Conservation (phyloP, 306 rosid species). For the Mucuna pruriens region DNA sequence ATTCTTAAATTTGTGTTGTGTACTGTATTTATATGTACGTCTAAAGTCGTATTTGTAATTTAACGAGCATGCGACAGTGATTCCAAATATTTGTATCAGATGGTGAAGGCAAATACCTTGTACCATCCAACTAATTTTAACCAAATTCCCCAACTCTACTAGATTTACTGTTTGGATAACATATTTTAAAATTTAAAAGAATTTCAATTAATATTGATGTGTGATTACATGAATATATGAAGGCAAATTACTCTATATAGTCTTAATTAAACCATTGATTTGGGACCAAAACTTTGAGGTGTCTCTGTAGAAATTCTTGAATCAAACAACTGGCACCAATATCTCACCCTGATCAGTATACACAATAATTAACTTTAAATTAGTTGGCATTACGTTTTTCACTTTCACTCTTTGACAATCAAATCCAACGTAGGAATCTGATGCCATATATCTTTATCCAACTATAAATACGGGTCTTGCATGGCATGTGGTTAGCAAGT, state of each 20-base stretch:
- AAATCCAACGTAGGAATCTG: neutral
- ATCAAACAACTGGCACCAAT: neutral
- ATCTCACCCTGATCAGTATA: neutral
- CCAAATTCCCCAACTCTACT: neutral
- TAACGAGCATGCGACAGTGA: too few relatives aligned
- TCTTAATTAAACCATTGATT: neutral
- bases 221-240: neutral
- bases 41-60: too few relatives aligned
- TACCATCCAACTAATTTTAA: neutral
- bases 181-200: neutral
- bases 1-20: neutral
- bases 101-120: neutral
- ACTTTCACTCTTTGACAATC: slow-evolving; percentile 2
- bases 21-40: neutral
- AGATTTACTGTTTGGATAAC: neutral
- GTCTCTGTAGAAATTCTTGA: neutral
- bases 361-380: neutral
- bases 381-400: neutral
- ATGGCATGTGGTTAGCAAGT: slow-evolving; percentile 16
- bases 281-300: neutral
- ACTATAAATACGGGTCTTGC: slow-evolving; percentile 31
- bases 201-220: neutral
- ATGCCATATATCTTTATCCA: slow-evolving; percentile 27
- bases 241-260: neutral
- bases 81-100: neutral